These are phyloP conservation scores for Trichoderma asperellum DNA, from an alignment of 2,329 filamentous ascomycete species.

Conservation along the genomic window DNA sequence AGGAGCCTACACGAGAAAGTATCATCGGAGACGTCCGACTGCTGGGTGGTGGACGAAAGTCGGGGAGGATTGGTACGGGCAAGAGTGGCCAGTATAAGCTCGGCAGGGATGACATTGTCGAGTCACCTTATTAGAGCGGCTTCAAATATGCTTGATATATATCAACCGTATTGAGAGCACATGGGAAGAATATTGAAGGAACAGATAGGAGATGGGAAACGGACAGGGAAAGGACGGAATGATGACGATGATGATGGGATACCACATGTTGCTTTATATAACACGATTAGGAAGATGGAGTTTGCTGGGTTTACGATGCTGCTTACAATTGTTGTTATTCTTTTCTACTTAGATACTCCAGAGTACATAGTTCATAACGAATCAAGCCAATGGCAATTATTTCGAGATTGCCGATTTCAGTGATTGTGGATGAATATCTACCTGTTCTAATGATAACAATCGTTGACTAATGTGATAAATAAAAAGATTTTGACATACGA, in stretches of 20 bases:
- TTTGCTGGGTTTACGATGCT: constrained; percentile 21
- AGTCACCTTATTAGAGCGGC: constrained; percentile 59
- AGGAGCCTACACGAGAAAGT: constrained; percentile 88
- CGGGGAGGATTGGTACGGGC: constrained; percentile 56
- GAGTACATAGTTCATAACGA: background rate
- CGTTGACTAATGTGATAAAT: background rate
- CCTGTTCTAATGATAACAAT: background rate
- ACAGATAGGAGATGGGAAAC: background rate
- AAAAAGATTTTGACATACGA: background rate
- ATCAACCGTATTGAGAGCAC: background rate
- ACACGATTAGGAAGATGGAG: constrained; percentile 15
- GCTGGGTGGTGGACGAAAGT: constrained; percentile 54
- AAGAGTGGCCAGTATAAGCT: constrained; percentile 71
- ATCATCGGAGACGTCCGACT: constrained; percentile 68
- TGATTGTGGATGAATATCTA: background rate
- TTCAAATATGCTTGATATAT: background rate
- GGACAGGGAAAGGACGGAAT: background rate
- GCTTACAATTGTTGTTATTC: constrained; percentile 2
- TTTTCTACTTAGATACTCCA: constrained; percentile 21
- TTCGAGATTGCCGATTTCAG: background rate
- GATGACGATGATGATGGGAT: constrained; percentile 16
- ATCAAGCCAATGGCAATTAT: background rate
- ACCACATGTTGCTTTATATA: constrained; percentile 22
- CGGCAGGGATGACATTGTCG: constrained; percentile 81
- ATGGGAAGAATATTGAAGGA: constrained; percentile 9